Base-by-base conservation (phyloP, 1,284 basidiomycete genomes). In the Cystobasidium slooffiae region DNA sequence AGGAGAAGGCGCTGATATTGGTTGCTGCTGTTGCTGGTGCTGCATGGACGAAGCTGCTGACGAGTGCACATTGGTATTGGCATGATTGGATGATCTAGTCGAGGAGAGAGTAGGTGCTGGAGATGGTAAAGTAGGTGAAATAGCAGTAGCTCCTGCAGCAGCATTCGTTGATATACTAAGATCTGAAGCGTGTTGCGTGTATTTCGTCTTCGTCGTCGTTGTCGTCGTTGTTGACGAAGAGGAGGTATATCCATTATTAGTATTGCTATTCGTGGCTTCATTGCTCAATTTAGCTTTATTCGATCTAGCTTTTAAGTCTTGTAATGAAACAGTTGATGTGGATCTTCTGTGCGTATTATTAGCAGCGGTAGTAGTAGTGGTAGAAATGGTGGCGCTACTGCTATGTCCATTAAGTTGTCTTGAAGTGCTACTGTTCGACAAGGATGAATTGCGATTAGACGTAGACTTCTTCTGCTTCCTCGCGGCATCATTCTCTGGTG, bases 101-200 rank as follows among this genome's bases (percentile, higher is more conserved):
- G 61, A 63, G 39, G 61, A 47, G 61, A 24, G 10, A n/a, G 61
- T 63, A 49, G 31, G 47, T 12, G 61, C 61, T 31, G 61, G 61
- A 47, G 61, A 63, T 18, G 61, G 61, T 63, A 63, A 39, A 37
- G 61, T 51, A 6, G 61, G 61, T 51, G 61, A 63, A n/a, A 63
- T 47, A 9, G 44, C 31, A 12, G 44, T 31, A 14, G 22, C 3
- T 16, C 43, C 43, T 9, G 61, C 6, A 22, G 41, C 24, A 18
- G 39, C 16, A 31, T 22, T 37, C n/a, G 61, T 24, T 22, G 56
- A 59, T 41, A 41, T 31, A 31, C 31, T 31, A 31, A 31, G 31
- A 31, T 31, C 31, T 2, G 31, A 31, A 31, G 31, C 31, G 5
- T 31, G 31, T 31, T 31, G 31, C 31, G 31, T 31, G 31, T 31